phyloP scores from a whole-genome alignment of 257 asterid genomes.

The Lantana camara region DNA sequence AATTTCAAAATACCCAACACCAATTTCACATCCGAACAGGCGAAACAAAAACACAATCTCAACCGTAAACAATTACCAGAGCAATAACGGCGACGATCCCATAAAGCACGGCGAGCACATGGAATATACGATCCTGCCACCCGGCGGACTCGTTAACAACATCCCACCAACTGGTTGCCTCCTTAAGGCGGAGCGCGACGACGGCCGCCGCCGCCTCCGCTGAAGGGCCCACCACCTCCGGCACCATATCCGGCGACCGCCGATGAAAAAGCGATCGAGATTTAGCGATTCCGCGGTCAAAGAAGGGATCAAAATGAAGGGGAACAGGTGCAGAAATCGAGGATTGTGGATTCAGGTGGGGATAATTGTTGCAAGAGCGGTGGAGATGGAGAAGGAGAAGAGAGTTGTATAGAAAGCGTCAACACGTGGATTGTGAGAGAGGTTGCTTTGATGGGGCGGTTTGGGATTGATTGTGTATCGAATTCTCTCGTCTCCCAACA shows the following conservation, averaged over 20 bases:
- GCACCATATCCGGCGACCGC: slow-evolving; percentile 48
- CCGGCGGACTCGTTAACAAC: slow-evolving; percentile 53
- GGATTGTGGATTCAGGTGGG: slow-evolving; percentile 23
- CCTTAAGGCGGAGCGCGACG: slow-evolving; percentile 66
- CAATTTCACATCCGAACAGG: background rate
- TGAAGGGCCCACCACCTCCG: slow-evolving; percentile 45
- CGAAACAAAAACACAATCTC: background rate
- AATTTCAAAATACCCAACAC: slow-evolving; percentile 1
- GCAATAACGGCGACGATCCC: slow-evolving; percentile 82
- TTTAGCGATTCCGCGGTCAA: slow-evolving; percentile 24
- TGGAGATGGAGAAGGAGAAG: slow-evolving; percentile 32
- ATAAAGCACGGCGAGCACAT: slow-evolving; percentile 63
- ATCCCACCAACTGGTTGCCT: slow-evolving; percentile 84
- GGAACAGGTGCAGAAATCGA: slow-evolving; percentile 1
- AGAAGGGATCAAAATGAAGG: slow-evolving; percentile 1
- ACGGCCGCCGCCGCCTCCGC: slow-evolving; percentile 31
- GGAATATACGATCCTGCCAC: slow-evolving; percentile 91
- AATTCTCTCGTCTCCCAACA: background rate
- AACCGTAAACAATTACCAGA: slow-evolving; percentile 47
- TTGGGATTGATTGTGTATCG: background rate
- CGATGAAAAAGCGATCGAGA: slow-evolving; percentile 15
- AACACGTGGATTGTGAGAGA: slow-evolving; percentile 41
- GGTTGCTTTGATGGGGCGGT: too few relatives aligned
- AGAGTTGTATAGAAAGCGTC: slow-evolving; percentile 25
- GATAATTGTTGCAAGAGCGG: slow-evolving; percentile 21